Evolutionary conservation across 78 protist genomes (phyloP), one percentile per base, ranked within the genome.

Genomic region (Pigoraptor vietnamica): DNA sequence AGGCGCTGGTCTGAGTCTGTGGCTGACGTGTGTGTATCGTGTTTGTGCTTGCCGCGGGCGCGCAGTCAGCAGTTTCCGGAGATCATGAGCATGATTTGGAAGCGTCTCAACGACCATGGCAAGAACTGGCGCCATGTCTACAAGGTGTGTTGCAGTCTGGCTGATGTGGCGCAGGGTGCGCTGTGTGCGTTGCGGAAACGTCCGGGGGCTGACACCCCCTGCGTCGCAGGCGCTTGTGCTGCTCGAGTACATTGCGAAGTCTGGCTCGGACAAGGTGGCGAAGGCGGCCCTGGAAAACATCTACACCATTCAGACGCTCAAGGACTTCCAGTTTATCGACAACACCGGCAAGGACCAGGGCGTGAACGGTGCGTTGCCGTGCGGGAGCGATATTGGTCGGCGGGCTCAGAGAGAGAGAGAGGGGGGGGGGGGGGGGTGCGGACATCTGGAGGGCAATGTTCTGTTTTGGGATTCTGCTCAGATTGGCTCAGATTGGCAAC

Each of bases 81-180:
- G 39, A 23, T 93, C 39, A 89, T 93, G 91, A 67, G 38, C 36
- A 90, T 86, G 90, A 2, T 93, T 14, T 93, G 92, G 92, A 93
- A 93, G 89, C 91, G 94, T 0, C 40, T 93, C 39, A 86, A 93
- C 87, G 94, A 89, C 88, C 37, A 90, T 32, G 92, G 94, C 86
- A 84, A 87, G 87, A 67, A 91, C 39, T 91, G 93, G 93, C 89
- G 93, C 2, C 94, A 93, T 81, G 92, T 93, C 38, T 93, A 84
- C 90, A 91, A 93, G 94, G 86, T 48, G 82, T 14, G 90, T 48
- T 48, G 67, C 67, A 48, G 29, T 48, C 67, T 48, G n/a, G n/a
- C n/a, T n/a, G n/a, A n/a, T n/a, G n/a, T n/a, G n/a, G n/a, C n/a
- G n/a, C n/a, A n/a, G n/a, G n/a, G n/a, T n/a, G n/a, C n/a, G n/a